Conservation (phyloP, 176 grass and related monocot genomes). For the Aegilops speltoides region DNA sequence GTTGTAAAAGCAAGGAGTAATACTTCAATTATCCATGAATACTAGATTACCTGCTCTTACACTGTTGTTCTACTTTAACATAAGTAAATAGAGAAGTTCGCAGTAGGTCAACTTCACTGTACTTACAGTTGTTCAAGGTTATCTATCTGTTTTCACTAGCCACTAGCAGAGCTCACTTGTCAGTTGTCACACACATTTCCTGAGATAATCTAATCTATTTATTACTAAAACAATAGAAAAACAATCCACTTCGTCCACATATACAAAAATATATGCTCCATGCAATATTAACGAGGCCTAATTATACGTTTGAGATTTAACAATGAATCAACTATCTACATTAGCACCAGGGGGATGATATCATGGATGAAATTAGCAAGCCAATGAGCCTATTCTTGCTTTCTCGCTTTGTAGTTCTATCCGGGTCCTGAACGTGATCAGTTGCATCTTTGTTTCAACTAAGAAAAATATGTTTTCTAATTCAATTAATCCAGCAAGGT, state of each 20-base stretch:
- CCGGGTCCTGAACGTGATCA: background rate
- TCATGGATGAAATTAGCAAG: background rate
- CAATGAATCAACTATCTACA: background rate
- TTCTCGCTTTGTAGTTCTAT: background rate
- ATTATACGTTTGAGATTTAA: background rate
- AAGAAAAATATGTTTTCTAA: background rate
- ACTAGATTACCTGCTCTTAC: background rate
- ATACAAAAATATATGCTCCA: background rate
- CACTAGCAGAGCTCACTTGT: background rate
- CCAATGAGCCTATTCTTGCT: background rate
- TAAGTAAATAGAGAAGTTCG: background rate
- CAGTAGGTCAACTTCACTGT: conserved; percentile 2
- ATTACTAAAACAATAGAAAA: background rate
- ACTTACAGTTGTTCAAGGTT: conserved; percentile 7
- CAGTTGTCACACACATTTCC: background rate
- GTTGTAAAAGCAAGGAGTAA: conserved; percentile 5
- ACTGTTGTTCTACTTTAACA: background rate
- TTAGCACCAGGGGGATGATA: background rate
- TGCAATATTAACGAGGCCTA: background rate
- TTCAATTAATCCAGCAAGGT: background rate
- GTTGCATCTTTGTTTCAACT: background rate
- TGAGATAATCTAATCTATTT: background rate
- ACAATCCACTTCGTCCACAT: background rate
- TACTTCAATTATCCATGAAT: background rate
- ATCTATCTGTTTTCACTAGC: background rate